Conservation (phyloP, 495 filamentous ascomycete genomes). For the Mytilinidion resinicola region DNA sequence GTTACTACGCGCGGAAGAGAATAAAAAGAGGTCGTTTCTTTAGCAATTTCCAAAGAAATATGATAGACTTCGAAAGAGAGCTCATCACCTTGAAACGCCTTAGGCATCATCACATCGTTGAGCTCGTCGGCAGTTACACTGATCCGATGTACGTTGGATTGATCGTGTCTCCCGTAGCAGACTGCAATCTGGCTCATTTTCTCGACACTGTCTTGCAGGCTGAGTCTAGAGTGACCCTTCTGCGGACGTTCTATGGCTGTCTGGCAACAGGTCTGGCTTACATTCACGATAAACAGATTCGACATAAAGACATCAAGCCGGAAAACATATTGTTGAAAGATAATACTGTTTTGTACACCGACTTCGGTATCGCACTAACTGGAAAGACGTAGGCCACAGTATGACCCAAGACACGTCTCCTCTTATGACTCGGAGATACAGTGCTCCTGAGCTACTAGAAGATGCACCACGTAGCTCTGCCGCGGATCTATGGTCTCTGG, state of each 20-base stretch:
- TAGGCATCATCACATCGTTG: conserved; percentile 14
- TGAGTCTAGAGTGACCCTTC: not conserved
- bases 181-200: conserved; percentile 7
- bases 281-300: conserved; percentile 36
- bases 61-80: not conserved
- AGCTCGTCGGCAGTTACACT: conserved; percentile 18
- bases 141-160: conserved; percentile 12
- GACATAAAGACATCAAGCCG: conserved; percentile 46
- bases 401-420: no score
- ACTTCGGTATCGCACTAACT: no score
- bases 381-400: no score
- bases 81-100: not conserved
- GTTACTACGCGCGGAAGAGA: not conserved
- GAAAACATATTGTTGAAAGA: conserved; percentile 43
- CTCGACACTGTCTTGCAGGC: not conserved
- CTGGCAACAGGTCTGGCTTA: conserved; percentile 37
- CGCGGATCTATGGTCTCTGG: no score
- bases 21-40: not conserved
- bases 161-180: conserved; percentile 19
- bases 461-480: no score
- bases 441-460: no score
- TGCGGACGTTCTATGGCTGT: conserved; percentile 25
- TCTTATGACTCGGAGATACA: no score
- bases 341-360: conserved; percentile 35
- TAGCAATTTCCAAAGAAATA: not conserved